Evolutionary conservation across 2,329 filamentous ascomycete species (phyloP).

Genomic region (Aspergillus terreus): DNA sequence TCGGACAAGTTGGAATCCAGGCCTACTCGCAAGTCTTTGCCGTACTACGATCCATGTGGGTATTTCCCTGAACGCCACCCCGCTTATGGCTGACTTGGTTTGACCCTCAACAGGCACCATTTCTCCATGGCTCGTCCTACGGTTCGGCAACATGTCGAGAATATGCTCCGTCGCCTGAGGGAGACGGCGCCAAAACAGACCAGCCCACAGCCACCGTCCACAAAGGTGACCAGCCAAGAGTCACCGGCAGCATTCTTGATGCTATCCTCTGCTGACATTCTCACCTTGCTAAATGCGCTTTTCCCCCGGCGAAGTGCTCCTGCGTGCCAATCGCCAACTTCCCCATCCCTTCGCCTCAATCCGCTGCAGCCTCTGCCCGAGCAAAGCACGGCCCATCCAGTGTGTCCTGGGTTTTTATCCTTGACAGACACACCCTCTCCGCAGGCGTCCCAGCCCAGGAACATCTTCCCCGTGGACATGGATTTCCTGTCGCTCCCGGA

Average conservation of each 20-base stretch:
- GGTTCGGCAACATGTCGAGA: conserved; percentile 34
- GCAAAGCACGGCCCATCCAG: neutral
- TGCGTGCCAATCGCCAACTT: conserved; percentile 24
- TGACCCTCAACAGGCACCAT: conserved; percentile 25
- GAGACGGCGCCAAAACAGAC: conserved; percentile 5
- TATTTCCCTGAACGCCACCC: conserved; percentile 16
- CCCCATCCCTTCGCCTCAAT: conserved; percentile 23
- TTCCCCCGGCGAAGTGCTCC: conserved; percentile 55
- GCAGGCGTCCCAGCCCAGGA: conserved; percentile 21
- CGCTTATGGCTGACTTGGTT: neutral
- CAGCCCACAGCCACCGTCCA: conserved; percentile 41
- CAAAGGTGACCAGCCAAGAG: conserved; percentile 13
- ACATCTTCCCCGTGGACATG: conserved; percentile 29
- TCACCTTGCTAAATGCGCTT: conserved; percentile 76
- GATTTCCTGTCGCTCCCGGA: conserved; percentile 24
- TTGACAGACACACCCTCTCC: neutral
- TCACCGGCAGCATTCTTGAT: conserved; percentile 63
- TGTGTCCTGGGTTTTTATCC: no score
- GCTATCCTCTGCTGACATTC: conserved; percentile 72
- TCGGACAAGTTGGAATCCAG: conserved; percentile 72
- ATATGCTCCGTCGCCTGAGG: conserved; percentile 34
- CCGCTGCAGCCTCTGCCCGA: conserved; percentile 19
- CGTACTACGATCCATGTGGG: conserved; percentile 66
- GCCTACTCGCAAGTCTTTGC: conserved; percentile 77
- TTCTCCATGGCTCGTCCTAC: conserved; percentile 32